Evolutionary conservation across 83 land plant species (phyloP).

Genomic region (Thuja plicata): DNA sequence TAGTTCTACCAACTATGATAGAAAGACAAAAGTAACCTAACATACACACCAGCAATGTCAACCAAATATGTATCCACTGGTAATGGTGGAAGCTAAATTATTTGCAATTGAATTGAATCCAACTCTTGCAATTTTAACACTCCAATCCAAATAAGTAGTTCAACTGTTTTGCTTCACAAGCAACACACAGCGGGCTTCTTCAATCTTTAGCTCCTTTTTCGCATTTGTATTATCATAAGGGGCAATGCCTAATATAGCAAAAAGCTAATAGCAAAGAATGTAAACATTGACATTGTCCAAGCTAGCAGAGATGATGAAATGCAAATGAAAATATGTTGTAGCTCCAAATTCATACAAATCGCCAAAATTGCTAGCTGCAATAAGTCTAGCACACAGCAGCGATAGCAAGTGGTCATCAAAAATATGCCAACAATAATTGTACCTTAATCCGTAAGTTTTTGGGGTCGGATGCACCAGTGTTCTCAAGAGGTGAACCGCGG

Average conservation of each 20-base stretch:
- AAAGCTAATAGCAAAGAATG: not conserved
- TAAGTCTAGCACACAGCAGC: not conserved
- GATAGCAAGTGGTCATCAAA: not conserved
- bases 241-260: not conserved
- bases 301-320: not conserved
- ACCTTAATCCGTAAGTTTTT: slow-evolving; percentile 11
- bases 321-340: not conserved
- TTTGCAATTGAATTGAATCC: not conserved
- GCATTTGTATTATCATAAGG: not conserved
- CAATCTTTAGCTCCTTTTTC: not conserved
- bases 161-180: not conserved
- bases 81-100: not conserved
- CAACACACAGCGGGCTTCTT: not conserved
- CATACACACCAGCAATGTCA: not conserved
- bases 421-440: not conserved
- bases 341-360: not conserved
- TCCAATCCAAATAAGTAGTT: not conserved
- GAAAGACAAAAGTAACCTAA: not conserved
- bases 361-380: not conserved
- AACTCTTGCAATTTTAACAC: not conserved
- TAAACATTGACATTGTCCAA: not conserved
- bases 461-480: not conserved
- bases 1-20: not conserved
- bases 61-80: not conserved
- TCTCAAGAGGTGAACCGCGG: slow-evolving; percentile 8